Conservation (phyloP, 2,329 filamentous ascomycete genomes). For the Gnomoniopsis smithogilvyi region DNA sequence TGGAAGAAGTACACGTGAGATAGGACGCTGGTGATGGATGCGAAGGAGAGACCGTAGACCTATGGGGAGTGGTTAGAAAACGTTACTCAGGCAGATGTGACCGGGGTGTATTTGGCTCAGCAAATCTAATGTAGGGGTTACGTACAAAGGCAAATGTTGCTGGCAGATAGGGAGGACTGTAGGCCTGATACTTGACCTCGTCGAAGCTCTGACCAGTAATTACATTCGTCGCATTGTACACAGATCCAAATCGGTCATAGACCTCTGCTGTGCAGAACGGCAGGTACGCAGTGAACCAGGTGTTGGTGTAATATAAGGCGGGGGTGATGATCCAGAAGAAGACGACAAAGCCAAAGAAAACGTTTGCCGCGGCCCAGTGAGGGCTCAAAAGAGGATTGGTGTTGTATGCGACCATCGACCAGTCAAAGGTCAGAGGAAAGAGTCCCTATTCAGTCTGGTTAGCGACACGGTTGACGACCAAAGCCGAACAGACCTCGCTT, state of each 20-base stretch:
- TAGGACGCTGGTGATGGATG: slow-evolving; percentile 29
- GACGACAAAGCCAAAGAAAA: slow-evolving; percentile 37
- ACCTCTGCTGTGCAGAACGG: slow-evolving; percentile 50
- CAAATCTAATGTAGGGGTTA: slow-evolving; percentile 16
- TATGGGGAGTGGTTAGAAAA: background rate
- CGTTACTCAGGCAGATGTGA: no score
- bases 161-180: slow-evolving; percentile 51
- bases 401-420: slow-evolving; percentile 44
- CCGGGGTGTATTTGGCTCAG: no score
- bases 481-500: background rate
- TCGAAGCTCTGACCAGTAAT: slow-evolving; percentile 44
- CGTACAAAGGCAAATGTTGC: slow-evolving; percentile 36
- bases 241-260: slow-evolving; percentile 48
- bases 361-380: slow-evolving; percentile 44
- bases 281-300: slow-evolving; percentile 49
- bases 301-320: slow-evolving; percentile 46
- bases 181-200: slow-evolving; percentile 43
- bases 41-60: slow-evolving; percentile 26
- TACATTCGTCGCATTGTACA: slow-evolving; percentile 47
- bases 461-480: no score
- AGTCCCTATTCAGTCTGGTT: slow-evolving; percentile 36
- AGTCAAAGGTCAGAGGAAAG: slow-evolving; percentile 65
- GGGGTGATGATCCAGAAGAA: slow-evolving; percentile 47
- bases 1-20: slow-evolving; percentile 61
- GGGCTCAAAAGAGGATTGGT: slow-evolving; percentile 38